Evolutionary conservation across 1,284 basidiomycete species (phyloP).

Genomic region (Rhodotorula sp.): DNA sequence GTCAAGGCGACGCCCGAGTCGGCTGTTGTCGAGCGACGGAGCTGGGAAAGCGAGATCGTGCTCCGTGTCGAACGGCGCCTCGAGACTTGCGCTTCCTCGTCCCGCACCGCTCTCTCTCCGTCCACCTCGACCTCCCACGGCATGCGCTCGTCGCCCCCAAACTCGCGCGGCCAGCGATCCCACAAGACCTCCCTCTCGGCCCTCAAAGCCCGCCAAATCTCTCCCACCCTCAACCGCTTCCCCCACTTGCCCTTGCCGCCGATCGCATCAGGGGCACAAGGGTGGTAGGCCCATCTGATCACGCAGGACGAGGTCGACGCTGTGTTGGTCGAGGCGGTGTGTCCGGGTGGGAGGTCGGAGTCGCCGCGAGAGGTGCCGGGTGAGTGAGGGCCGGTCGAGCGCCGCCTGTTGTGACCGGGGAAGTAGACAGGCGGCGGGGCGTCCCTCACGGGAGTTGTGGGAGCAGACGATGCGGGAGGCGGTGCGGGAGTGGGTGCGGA

Average conservation of each 20-base stretch:
- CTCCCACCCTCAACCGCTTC: background rate
- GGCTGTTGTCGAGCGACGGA: background rate
- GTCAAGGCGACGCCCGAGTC: constrained; percentile 34
- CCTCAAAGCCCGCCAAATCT: constrained; percentile 7
- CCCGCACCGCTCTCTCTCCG: background rate
- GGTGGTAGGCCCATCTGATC: constrained; percentile 24
- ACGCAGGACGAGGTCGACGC: constrained; percentile 15
- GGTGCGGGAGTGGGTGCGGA: background rate
- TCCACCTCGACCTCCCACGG: background rate
- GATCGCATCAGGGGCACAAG: constrained; percentile 4
- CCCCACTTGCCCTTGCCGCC: background rate
- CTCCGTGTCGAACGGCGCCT: constrained; percentile 8
- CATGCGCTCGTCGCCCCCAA: constrained; percentile 27
- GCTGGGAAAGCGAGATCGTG: background rate
- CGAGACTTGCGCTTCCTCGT: background rate
- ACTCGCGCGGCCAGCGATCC: constrained; percentile 32
- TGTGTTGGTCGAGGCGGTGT: constrained; percentile 22
- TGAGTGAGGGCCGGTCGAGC: background rate
- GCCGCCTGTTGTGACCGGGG: background rate
- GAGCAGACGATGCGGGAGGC: background rate
- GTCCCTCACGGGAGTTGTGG: background rate
- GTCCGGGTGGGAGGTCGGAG: constrained; percentile 11
- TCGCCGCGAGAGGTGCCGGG: background rate
- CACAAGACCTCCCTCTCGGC: constrained; percentile 18
- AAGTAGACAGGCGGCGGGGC: constrained; percentile 9